These are phyloP conservation scores for Neurospora intermedia DNA, from an alignment of 495 filamentous ascomycete species.

Conservation along the genomic window DNA sequence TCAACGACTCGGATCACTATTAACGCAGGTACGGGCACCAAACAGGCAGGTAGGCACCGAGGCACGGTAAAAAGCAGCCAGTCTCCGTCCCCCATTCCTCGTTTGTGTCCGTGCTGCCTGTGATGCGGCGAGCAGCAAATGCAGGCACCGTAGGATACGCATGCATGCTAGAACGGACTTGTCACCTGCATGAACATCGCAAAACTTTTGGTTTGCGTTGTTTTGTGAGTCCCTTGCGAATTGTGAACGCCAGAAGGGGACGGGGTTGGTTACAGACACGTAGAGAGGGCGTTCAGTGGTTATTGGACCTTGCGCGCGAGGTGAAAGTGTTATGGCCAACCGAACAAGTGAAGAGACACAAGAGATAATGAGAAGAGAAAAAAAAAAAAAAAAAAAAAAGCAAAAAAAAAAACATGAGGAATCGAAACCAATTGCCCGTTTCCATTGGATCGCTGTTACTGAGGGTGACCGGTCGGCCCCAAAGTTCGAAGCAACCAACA, in stretches of 20 bases:
- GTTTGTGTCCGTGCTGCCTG: neutral
- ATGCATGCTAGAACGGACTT: neutral
- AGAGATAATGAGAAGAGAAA: too few relatives aligned
- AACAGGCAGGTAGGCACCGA: neutral
- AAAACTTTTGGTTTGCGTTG: too few relatives aligned
- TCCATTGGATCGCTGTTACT: neutral
- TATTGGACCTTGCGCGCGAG: neutral
- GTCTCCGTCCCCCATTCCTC: too few relatives aligned
- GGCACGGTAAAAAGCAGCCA: too few relatives aligned
- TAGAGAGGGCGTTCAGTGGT: too few relatives aligned
- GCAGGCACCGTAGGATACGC: neutral
- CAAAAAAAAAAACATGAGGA: neutral
- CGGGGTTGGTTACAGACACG: neutral
- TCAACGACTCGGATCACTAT: neutral
- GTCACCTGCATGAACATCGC: neutral
- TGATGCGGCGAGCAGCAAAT: neutral
- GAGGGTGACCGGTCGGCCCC: neutral
- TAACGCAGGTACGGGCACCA: neutral
- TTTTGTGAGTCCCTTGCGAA: neutral
- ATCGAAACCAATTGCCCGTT: neutral
- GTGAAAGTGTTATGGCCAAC: neutral
- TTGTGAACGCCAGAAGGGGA: neutral
- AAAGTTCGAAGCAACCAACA: neutral
- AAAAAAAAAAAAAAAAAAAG: neutral
- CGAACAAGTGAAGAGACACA: too few relatives aligned